phyloP scores from a whole-genome alignment of 495 filamentous ascomycete species.

The Aspergillus heteromorphus region DNA sequence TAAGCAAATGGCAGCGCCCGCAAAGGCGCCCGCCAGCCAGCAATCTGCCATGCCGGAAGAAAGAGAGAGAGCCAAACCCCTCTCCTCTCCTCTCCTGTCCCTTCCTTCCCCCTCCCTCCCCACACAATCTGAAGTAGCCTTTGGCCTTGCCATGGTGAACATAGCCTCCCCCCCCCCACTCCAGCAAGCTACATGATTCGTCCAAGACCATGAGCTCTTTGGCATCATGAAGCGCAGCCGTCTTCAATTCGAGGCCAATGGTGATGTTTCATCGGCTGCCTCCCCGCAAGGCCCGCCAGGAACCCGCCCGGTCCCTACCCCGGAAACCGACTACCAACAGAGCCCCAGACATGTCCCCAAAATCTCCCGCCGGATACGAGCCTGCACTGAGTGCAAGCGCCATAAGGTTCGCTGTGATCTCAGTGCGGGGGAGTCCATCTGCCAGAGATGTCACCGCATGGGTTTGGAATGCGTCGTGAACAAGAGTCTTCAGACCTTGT shows the following conservation, averaged over 20 bases:
- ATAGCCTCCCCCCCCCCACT: background rate
- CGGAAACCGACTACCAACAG: constrained; percentile 29
- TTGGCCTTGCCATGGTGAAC: background rate
- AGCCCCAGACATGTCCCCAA: constrained; percentile 38
- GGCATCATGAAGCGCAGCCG: constrained; percentile 43
- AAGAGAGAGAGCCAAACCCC: constrained; percentile 3
- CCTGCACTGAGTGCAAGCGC: constrained; percentile 51
- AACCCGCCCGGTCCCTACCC: constrained; percentile 15
- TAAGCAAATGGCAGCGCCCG: constrained; percentile 5
- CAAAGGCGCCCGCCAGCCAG: background rate
- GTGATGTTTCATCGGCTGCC: constrained; percentile 36
- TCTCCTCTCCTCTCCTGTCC: constrained; percentile 4
- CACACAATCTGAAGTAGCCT: too few relatives aligned
- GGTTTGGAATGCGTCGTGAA: constrained; percentile 49
- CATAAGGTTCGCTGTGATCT: constrained; percentile 52
- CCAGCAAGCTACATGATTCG: background rate
- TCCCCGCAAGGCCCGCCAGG: constrained; percentile 30
- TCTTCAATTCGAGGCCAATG: constrained; percentile 41
- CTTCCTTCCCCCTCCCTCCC: too few relatives aligned
- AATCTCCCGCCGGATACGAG: constrained; percentile 52
- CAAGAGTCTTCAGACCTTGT: constrained; percentile 50
- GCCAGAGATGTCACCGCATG: constrained; percentile 47
- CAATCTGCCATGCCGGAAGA: constrained; percentile 8
- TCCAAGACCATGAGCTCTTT: constrained; percentile 9
- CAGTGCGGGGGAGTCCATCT: constrained; percentile 39